These are phyloP conservation scores for Phialophora tarda DNA, from an alignment of 2,329 filamentous ascomycete genomes.

Conservation along the genomic window DNA sequence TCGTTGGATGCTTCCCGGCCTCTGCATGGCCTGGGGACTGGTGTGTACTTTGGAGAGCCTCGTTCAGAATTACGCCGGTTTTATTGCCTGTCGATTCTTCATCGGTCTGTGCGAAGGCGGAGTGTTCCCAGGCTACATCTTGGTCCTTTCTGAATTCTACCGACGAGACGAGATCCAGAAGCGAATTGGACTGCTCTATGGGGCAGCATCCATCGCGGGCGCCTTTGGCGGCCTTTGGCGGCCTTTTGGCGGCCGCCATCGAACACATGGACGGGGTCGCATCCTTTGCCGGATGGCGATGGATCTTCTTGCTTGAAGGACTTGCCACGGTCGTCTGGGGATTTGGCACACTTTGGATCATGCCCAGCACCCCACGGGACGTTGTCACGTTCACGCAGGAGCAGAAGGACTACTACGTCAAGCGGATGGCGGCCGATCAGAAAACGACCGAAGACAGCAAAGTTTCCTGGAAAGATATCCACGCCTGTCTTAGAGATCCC, in stretches of 20 bases:
- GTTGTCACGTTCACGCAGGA: slow-evolving; percentile 20
- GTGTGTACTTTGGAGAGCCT: slow-evolving; percentile 58
- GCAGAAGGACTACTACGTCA: slow-evolving; percentile 20
- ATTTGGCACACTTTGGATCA: slow-evolving; percentile 48
- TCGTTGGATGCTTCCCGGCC: slow-evolving; percentile 14
- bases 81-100: slow-evolving; percentile 45
- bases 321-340: slow-evolving; percentile 51
- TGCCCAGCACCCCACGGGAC: slow-evolving; percentile 48
- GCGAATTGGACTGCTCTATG: slow-evolving; percentile 15
- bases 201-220: slow-evolving; percentile 22
- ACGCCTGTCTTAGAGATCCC: neutral
- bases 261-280: slow-evolving; percentile 56
- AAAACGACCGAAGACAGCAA: neutral
- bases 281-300: slow-evolving; percentile 54
- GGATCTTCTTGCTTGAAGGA: slow-evolving; percentile 63
- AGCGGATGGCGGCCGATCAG: slow-evolving; percentile 42
- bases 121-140: slow-evolving; percentile 10
- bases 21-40: slow-evolving; percentile 51
- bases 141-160: slow-evolving; percentile 18
- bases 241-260: slow-evolving; percentile 29
- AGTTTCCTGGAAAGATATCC: neutral
- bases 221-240: slow-evolving; percentile 29
- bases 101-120: slow-evolving; percentile 32
- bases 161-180: slow-evolving; percentile 18
- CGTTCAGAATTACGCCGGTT: slow-evolving; percentile 52